Conservation (phyloP, 2,329 filamentous ascomycete genomes). For the Pseudohalonectria lignicola region DNA sequence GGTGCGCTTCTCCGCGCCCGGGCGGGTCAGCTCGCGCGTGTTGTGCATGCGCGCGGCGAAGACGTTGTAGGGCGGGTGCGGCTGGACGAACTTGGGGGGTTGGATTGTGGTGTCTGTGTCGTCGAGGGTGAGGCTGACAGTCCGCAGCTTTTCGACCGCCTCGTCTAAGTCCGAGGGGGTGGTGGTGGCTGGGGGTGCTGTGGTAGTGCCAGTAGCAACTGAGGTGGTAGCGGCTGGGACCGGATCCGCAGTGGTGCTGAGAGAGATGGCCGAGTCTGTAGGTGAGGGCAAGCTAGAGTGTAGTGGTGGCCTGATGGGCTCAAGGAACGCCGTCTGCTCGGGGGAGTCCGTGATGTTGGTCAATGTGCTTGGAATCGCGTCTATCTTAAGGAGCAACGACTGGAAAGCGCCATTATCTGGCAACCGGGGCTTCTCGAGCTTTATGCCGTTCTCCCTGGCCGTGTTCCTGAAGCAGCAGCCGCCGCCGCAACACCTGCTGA, state of each 20-base stretch:
- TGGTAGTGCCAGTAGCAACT: too few relatives aligned
- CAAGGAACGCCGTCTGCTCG: slow-evolving; percentile 62
- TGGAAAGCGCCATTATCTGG: slow-evolving; percentile 81
- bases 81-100: slow-evolving; percentile 83
- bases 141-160: slow-evolving; percentile 7
- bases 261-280: slow-evolving; percentile 35
- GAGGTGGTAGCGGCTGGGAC: too few relatives aligned
- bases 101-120: slow-evolving; percentile 50
- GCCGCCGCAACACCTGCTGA: slow-evolving; percentile 53
- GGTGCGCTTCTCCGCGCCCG: slow-evolving; percentile 89
- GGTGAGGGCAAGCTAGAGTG: slow-evolving; percentile 25
- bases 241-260: slow-evolving; percentile 19
- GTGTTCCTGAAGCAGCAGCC: slow-evolving; percentile 47
- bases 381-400: slow-evolving; percentile 66
- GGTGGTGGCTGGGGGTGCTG: too few relatives aligned
- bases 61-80: slow-evolving; percentile 86
- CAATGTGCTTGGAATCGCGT: slow-evolving; percentile 61
- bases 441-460: slow-evolving; percentile 29
- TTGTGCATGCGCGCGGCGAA: slow-evolving; percentile 81
- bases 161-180: slow-evolving; percentile 16
- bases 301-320: slow-evolving; percentile 35
- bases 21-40: slow-evolving; percentile 74
- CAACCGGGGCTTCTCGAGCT: slow-evolving; percentile 40
- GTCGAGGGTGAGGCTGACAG: slow-evolving; percentile 21
- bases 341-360: slow-evolving; percentile 64